These are phyloP conservation scores for Colletotrichum endophyticum DNA, from an alignment of 2,329 filamentous ascomycete genomes.

Conservation along the genomic window DNA sequence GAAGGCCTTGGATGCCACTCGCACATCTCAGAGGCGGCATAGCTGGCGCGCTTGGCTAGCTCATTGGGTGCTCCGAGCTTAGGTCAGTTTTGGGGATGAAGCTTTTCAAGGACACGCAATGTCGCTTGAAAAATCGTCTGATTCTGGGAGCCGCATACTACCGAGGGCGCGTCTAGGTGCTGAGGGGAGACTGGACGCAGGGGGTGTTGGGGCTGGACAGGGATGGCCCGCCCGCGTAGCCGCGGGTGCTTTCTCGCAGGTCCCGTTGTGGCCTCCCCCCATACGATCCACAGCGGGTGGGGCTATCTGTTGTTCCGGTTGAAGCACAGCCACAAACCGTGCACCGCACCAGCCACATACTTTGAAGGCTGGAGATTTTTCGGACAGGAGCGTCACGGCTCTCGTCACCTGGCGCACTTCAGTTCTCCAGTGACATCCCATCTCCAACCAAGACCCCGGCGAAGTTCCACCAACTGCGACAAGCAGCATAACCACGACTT, in stretches of 20 bases:
- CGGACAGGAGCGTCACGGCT: slow-evolving; percentile 8
- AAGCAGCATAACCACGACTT: neutral
- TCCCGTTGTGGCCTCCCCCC: neutral
- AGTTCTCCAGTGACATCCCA: neutral
- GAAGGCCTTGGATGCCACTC: neutral
- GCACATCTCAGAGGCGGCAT: neutral
- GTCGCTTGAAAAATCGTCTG: slow-evolving; percentile 3
- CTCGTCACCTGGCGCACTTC: neutral
- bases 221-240: slow-evolving; percentile 15
- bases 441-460: neutral
- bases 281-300: neutral
- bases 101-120: neutral
- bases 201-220: slow-evolving; percentile 3
- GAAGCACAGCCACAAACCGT: neutral
- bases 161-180: neutral
- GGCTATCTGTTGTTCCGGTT: slow-evolving; percentile 3
- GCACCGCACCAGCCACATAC: neutral
- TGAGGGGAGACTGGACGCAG: neutral
- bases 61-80: neutral
- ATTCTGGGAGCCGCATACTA: slow-evolving; percentile 10
- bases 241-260: slow-evolving; percentile 14
- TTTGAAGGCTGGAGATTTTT: neutral
- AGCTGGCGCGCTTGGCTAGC: neutral
- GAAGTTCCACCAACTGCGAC: neutral
- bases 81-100: neutral